A percentile compares a stretch with the other conserved stretches of the same genome.
Conservation (phyloP, 768 basidiomycete genomes). For the Peribolospora baueri region DNA sequence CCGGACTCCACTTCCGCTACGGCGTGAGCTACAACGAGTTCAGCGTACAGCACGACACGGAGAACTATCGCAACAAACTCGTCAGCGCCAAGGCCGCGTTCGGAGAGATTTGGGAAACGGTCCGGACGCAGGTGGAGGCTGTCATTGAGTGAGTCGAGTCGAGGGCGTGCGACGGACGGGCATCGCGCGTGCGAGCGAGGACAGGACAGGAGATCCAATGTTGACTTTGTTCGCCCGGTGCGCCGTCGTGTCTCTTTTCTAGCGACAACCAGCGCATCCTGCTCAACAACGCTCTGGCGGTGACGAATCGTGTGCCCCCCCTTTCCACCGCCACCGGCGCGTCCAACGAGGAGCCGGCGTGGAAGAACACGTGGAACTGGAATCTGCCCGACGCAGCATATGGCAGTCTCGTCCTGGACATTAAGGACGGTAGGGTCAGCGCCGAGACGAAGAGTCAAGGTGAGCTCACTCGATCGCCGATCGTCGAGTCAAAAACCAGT, state of each 20-base stretch:
- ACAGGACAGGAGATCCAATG: background rate
- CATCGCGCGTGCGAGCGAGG: background rate
- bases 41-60: slow-evolving; percentile 68
- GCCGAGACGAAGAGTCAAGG: slow-evolving; percentile 83
- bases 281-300: slow-evolving; percentile 66
- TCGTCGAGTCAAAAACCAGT: too few species aligned
- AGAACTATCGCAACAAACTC: slow-evolving; percentile 64
- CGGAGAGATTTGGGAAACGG: slow-evolving; percentile 81
- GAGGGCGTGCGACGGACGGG: background rate
- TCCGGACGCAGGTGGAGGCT: slow-evolving; percentile 68
- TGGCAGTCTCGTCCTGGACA: slow-evolving; percentile 61
- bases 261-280: slow-evolving; percentile 60
- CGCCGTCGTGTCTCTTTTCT: background rate
- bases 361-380: slow-evolving; percentile 99
- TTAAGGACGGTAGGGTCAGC: slow-evolving; percentile 77
- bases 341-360: slow-evolving; percentile 54
- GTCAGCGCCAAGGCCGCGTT: slow-evolving; percentile 52
- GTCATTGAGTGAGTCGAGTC: slow-evolving; percentile 42
- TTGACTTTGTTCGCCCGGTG: too few species aligned
- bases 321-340: slow-evolving; percentile 26
- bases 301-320: slow-evolving; percentile 55
- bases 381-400: slow-evolving; percentile 89
- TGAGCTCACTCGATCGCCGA: slow-evolving; percentile 17
- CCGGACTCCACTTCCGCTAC: slow-evolving; percentile 93
- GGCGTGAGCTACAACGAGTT: slow-evolving; percentile 92